Conservation (phyloP, 2,329 filamentous ascomycete genomes). For the Ceratocystis albifundus region DNA sequence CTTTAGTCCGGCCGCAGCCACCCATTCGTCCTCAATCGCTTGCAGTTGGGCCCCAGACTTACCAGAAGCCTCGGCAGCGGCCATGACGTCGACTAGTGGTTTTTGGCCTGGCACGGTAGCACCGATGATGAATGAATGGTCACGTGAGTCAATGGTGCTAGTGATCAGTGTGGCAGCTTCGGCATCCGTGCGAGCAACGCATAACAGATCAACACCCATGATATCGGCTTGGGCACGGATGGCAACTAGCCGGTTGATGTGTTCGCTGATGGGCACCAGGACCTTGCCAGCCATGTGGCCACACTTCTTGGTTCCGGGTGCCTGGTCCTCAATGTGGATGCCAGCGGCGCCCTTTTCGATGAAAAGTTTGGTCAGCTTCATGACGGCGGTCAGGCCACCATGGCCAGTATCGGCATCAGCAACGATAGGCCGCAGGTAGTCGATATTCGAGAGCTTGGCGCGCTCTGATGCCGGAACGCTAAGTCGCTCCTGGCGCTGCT, state of each 20-base stretch:
- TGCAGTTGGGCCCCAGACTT: slow-evolving; percentile 74
- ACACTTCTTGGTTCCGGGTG: slow-evolving; percentile 97
- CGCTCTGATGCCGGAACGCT: slow-evolving; percentile 63
- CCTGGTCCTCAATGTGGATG: slow-evolving; percentile 98
- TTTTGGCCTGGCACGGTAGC: slow-evolving; percentile 73
- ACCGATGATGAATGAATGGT: slow-evolving; percentile 88
- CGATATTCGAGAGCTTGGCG: slow-evolving; percentile 61
- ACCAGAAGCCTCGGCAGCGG: slow-evolving; percentile 67
- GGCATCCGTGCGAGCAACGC: slow-evolving; percentile 88
- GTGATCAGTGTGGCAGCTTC: slow-evolving; percentile 96
- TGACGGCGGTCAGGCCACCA: slow-evolving; percentile 92
- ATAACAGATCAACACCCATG: slow-evolving; percentile 83
- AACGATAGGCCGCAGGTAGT: slow-evolving; percentile 91
- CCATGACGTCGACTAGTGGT: slow-evolving; percentile 83
- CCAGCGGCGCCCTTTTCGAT: slow-evolving; percentile 92
- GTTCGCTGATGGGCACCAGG: slow-evolving; percentile 88
- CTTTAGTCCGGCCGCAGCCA: slow-evolving; percentile 63
- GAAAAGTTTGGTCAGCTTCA: slow-evolving; percentile 98
- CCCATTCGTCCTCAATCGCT: slow-evolving; percentile 85
- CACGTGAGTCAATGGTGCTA: slow-evolving; percentile 87
- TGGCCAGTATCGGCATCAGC: slow-evolving; percentile 96
- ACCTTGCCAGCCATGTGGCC: slow-evolving; percentile 99
- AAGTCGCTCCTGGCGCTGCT: slow-evolving; percentile 91
- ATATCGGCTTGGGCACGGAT: slow-evolving; percentile 97
- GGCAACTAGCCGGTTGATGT: slow-evolving; percentile 93